Percentiles rank a stretch among this genome's conserved stretches.
phyloP scores from a whole-genome alignment of 73 alveolate species.

The Stentor roeselii region DNA sequence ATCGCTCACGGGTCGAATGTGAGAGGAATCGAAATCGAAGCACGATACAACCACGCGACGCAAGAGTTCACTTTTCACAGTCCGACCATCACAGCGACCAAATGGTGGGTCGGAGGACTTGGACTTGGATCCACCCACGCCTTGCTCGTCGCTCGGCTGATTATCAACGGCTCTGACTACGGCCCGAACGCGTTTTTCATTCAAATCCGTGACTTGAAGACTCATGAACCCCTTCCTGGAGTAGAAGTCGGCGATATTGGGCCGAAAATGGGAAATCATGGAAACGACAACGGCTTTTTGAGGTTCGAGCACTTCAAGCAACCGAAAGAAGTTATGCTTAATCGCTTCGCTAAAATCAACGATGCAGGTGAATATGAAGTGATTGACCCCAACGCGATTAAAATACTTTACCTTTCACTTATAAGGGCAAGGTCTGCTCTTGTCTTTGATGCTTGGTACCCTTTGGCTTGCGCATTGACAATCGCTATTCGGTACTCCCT shows the following conservation, averaged over 20 bases:
- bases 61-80: constrained; percentile 59
- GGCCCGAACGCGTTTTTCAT: constrained; percentile 87
- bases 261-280: constrained; percentile 78
- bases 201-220: constrained; percentile 68
- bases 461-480: constrained; percentile 48
- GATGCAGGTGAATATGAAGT: constrained; percentile 62
- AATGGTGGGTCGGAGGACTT: constrained; percentile 80
- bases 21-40: constrained; percentile 74
- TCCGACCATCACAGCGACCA: constrained; percentile 62
- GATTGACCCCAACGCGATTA: constrained; percentile 7
- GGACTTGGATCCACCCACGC: constrained; percentile 70
- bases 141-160: constrained; percentile 61
- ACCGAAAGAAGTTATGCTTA: constrained; percentile 83
- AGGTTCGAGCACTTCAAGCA: constrained; percentile 69
- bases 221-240: constrained; percentile 76
- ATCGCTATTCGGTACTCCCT: constrained; percentile 65
- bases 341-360: constrained; percentile 67
- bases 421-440: neutral
- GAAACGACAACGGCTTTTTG: constrained; percentile 89
- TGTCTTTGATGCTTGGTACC: constrained; percentile 14
- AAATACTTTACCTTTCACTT: constrained; percentile 5
- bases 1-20: constrained; percentile 87
- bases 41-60: constrained; percentile 55
- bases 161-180: constrained; percentile 48
- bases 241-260: constrained; percentile 90